A percentile compares a stretch with the other conserved stretches of the same genome.
Conservation (phyloP, 495 filamentous ascomycete genomes). For the Penicillium parvum region DNA sequence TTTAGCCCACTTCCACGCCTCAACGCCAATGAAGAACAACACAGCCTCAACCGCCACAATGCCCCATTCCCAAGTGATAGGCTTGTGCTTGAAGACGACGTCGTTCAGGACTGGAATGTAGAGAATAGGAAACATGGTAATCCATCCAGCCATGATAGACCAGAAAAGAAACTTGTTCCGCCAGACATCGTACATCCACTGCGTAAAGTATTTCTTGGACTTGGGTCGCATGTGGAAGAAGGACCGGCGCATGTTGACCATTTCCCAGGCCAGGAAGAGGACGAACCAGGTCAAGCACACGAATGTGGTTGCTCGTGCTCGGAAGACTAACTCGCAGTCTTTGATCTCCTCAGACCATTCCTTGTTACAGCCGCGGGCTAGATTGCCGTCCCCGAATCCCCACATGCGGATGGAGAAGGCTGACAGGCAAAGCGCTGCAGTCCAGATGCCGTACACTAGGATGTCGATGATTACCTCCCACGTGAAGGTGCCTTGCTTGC, state of each 20-base stretch:
- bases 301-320: conserved; percentile 60
- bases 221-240: conserved; percentile 60
- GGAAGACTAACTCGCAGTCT: conserved; percentile 54
- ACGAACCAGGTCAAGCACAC: conserved; percentile 62
- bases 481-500: conserved; percentile 58
- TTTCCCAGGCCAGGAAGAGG: conserved; percentile 63
- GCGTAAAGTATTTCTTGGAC: conserved; percentile 43
- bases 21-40: conserved; percentile 58
- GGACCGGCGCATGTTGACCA: conserved; percentile 56
- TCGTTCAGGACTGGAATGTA: conserved; percentile 64
- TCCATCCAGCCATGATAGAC: conserved; percentile 57
- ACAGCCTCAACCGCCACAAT: conserved; percentile 50
- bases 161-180: conserved; percentile 66
- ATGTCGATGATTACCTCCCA: conserved; percentile 56
- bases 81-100: conserved; percentile 60
- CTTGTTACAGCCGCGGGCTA: conserved; percentile 55
- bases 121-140: conserved; percentile 61
- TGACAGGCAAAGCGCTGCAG: conserved; percentile 53
- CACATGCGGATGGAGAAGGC: conserved; percentile 55
- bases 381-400: conserved; percentile 53
- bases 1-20: conserved; percentile 60
- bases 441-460: conserved; percentile 57
- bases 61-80: conserved; percentile 65
- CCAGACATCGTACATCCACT: conserved; percentile 57
- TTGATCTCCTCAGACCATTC: conserved; percentile 25